These are phyloP conservation scores for Plasmodium blacklocki DNA, from an alignment of 169 alveolate species.

Conservation along the genomic window DNA sequence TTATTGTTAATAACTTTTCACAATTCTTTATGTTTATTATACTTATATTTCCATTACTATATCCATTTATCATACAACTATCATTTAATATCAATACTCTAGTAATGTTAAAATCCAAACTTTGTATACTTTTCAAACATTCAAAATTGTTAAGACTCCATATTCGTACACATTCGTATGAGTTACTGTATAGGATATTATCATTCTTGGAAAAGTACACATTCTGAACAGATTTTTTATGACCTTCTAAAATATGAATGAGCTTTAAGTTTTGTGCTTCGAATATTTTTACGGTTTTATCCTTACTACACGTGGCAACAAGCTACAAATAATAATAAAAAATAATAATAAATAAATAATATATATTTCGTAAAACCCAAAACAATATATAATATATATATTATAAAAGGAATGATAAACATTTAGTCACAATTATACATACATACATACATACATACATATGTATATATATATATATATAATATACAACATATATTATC, in stretches of 20 bases:
- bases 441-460: background rate
- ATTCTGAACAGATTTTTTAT: slow-evolving; percentile 68
- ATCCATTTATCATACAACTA: slow-evolving; percentile 55
- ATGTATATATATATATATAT: background rate
- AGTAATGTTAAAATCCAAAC: slow-evolving; percentile 65
- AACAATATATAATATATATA: background rate
- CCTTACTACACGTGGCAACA: slow-evolving; percentile 74
- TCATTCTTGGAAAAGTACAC: slow-evolving; percentile 40
- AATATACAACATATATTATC: no score
- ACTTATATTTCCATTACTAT: slow-evolving; percentile 70
- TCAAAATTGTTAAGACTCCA: slow-evolving; percentile 41
- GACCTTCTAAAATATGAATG: slow-evolving; percentile 59
- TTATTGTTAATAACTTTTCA: slow-evolving; percentile 46
- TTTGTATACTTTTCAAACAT: slow-evolving; percentile 71
- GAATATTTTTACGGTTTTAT: slow-evolving; percentile 61
- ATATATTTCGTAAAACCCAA: no score
- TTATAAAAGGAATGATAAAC: no score
- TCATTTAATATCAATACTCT: slow-evolving; percentile 52
- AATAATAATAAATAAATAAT: background rate
- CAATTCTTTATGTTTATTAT: slow-evolving; percentile 58
- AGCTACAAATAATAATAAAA: slow-evolving; percentile 12
- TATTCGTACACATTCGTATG: slow-evolving; percentile 61
- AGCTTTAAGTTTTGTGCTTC: slow-evolving; percentile 40
- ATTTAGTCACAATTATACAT: background rate
- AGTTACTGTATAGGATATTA: slow-evolving; percentile 32